These are phyloP conservation scores for Perkinsus marinus DNA, from an alignment of 169 alveolate genomes.

Conservation along the genomic window DNA sequence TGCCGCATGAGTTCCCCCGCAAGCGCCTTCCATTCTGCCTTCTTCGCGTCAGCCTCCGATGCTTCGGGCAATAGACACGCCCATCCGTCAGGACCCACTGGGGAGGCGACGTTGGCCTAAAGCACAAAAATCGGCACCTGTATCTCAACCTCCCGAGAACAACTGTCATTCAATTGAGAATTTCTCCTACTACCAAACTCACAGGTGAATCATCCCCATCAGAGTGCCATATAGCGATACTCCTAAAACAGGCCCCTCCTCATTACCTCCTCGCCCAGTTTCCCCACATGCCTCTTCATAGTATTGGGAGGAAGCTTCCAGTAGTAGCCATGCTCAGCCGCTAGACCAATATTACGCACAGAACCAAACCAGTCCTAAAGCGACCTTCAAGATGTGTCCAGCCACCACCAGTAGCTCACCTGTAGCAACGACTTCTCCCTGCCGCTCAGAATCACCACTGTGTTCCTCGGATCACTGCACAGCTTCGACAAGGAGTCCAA, in stretches of 20 bases:
- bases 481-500: constrained; percentile 3
- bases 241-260: too few relatives aligned
- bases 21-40: constrained; percentile 20
- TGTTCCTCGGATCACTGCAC: constrained; percentile 16
- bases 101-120: not conserved
- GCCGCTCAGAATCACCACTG: constrained; percentile 17
- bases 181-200: too few relatives aligned
- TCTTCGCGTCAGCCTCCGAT: not conserved
- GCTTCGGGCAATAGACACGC: not conserved
- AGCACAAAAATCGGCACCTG: too few relatives aligned
- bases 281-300: not conserved
- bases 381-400: not conserved
- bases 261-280: not conserved
- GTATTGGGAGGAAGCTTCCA: constrained; percentile 8
- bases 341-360: constrained; percentile 15
- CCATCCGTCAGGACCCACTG: not conserved
- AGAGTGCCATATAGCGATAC: too few relatives aligned
- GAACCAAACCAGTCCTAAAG: constrained; percentile 24
- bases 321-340: constrained; percentile 26
- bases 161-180: too few relatives aligned
- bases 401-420: not conserved
- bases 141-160: too few relatives aligned
- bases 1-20: constrained; percentile 23
- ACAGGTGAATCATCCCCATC: too few relatives aligned
- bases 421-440: constrained; percentile 9